Conservation (phyloP, 352 stramenopile species). For the Phytophthora meadii region DNA sequence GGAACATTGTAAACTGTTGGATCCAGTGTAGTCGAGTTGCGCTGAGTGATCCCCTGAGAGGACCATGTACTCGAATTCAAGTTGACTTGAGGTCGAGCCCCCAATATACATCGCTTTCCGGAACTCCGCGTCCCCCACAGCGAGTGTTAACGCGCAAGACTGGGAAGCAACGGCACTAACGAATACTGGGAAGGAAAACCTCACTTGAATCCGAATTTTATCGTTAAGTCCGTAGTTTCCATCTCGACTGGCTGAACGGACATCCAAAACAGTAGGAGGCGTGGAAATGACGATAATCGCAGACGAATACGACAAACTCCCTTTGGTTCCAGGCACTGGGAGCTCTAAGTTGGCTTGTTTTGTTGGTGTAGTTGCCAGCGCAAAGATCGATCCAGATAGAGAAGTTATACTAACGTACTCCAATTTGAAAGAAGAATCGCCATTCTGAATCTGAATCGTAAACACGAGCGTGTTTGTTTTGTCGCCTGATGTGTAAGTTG, state of each 20-base stretch:
- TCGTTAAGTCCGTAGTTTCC: constrained; percentile 59
- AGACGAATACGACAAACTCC: constrained; percentile 53
- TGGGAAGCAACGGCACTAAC: constrained; percentile 28
- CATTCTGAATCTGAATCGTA: constrained; percentile 38
- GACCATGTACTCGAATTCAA: constrained; percentile 72
- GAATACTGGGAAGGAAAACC: constrained; percentile 64
- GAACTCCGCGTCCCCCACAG: constrained; percentile 41
- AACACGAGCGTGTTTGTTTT: constrained; percentile 50
- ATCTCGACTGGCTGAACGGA: constrained; percentile 40
- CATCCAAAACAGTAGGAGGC: constrained; percentile 44
- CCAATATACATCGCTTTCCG: constrained; percentile 52
- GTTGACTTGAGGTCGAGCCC: constrained; percentile 47
- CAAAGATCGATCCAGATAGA: constrained; percentile 50
- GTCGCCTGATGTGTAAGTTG: constrained; percentile 55
- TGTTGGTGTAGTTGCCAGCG: constrained; percentile 51
- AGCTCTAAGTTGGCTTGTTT: constrained; percentile 40
- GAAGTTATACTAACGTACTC: constrained; percentile 50
- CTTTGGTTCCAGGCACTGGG: constrained; percentile 31
- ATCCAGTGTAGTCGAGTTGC: constrained; percentile 57
- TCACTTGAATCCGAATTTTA: constrained; percentile 44
- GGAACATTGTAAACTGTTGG: constrained; percentile 48
- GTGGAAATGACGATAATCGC: constrained; percentile 45
- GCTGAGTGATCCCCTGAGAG: constrained; percentile 50
- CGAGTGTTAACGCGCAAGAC: constrained; percentile 52
- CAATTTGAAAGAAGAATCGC: constrained; percentile 38